Evolutionary conservation across 306 rosid genomes (phyloP).

Genomic region (Medicago lupulina): DNA sequence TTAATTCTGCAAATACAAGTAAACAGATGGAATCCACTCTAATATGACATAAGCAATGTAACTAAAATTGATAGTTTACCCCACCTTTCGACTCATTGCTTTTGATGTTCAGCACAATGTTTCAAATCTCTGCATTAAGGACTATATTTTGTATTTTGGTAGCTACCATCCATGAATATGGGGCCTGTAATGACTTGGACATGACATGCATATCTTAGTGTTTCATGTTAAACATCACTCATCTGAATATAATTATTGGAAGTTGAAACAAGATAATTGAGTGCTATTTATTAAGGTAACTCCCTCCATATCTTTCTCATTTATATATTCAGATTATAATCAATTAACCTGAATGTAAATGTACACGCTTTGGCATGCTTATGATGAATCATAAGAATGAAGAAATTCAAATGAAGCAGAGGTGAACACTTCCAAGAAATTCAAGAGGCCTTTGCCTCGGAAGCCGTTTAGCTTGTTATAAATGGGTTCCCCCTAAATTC

Average conservation of each 20-base stretch:
- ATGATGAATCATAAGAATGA: constrained; percentile 6
- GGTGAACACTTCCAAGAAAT: neutral
- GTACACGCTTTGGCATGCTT: neutral
- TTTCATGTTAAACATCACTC: neutral
- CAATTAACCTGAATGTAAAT: neutral
- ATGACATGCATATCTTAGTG: neutral
- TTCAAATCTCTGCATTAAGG: neutral
- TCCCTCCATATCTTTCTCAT: neutral
- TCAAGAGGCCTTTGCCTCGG: neutral
- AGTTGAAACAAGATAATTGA: neutral
- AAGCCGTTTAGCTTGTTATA: neutral
- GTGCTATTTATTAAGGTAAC: neutral
- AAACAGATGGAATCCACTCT: neutral
- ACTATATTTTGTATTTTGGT: neutral
- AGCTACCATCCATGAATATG: neutral
- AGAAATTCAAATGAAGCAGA: constrained; percentile 6
- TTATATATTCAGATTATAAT: neutral
- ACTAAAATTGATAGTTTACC: neutral
- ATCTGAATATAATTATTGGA: neutral
- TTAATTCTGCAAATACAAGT: neutral
- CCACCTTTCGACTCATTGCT: neutral
- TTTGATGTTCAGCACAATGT: neutral
- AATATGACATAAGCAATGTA: neutral
- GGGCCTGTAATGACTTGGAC: neutral
- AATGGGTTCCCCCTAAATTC: neutral